Percentiles rank a stretch among this genome's conserved stretches.
These are phyloP conservation scores for Monilinia laxa DNA, from an alignment of 2,329 filamentous ascomycete genomes.

Conservation along the genomic window DNA sequence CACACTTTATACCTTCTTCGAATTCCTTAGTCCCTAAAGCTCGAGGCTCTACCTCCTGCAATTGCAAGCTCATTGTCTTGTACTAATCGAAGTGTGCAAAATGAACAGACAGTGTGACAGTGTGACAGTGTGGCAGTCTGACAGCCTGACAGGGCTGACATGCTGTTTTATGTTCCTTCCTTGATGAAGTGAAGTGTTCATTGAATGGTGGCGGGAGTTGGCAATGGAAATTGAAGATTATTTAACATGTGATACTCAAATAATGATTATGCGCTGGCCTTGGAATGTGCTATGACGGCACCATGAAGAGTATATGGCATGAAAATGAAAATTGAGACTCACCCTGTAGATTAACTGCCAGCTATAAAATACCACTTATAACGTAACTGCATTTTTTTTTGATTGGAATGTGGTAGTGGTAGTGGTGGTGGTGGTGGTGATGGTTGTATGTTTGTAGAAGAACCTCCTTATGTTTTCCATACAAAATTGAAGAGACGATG, in stretches of 20 bases:
- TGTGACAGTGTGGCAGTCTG: not conserved
- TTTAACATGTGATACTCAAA: slow-evolving; percentile 12
- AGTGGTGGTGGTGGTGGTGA: too few species aligned
- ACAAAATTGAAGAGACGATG: too few species aligned
- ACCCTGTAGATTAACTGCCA: not conserved
- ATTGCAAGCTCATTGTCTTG: not conserved
- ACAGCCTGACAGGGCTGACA: not conserved
- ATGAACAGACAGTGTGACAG: not conserved
- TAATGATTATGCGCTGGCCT: not conserved
- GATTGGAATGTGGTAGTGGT: not conserved
- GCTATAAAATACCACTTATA: not conserved
- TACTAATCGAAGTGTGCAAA: not conserved
- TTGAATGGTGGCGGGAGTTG: slow-evolving; percentile 3
- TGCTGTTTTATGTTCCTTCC: not conserved
- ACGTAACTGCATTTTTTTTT: not conserved
- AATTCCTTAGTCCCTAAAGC: not conserved
- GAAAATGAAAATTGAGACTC: not conserved
- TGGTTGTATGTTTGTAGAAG: not conserved
- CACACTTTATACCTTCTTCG: not conserved
- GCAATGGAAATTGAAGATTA: not conserved
- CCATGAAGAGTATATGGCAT: too few species aligned
- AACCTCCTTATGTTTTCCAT: not conserved
- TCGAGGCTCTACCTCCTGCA: slow-evolving; percentile 2
- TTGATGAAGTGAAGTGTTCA: not conserved
- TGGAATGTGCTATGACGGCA: slow-evolving; percentile 1